Evolutionary conservation across 805 yeast genomes (phyloP), one percentile per base, ranked within the genome.

Genomic region (Sugiyamaella mastotermitis): DNA sequence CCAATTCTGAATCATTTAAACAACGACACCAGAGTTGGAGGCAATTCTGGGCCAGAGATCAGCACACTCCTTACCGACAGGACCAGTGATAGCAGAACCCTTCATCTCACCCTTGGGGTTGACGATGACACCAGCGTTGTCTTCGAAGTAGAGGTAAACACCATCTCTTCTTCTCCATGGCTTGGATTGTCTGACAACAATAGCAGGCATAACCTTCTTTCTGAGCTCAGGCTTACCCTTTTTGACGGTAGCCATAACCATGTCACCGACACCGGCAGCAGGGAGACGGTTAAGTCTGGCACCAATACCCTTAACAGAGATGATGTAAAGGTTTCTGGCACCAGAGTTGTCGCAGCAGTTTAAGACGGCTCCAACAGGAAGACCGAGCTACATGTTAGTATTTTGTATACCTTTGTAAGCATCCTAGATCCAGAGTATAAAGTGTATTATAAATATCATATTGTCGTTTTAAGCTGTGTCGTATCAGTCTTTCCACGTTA

Each of bases 81-180:
- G 99, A 73, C 99, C 99, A 66, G 99, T 94, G 71, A 92, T 92
- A 66, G 98, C 99, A 59, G 98, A 94, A 76, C 99, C 99, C 81
- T 92, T 92, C 98, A 94, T 92, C 76, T 92, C 99, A 80, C 99
- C 99, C 92, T 92, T 92, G 69, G 99, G 98, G 78, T 92, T 92
- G 71, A 92, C 98, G 68, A 92, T 92, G 72, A 94, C 99, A 82
- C 98, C 98, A 56, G 99, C 99, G 68, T 92, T 92, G 77, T 92
- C 99, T 81, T 92, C 99, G 63, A 92, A 92, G 86, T 92, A 92
- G 72, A 92, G 86, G 88, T 71, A 92, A 62, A 87, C 83, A 83
- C 99, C 99, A 68, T 92, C 99, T 81, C 82, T 90, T 83, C 99
- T 86, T 90, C 99, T 90, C 99, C 99, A 92, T 57, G 99, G 87